phyloP scores from a whole-genome alignment of 805 yeast species.

The Blastobotrys americana region DNA sequence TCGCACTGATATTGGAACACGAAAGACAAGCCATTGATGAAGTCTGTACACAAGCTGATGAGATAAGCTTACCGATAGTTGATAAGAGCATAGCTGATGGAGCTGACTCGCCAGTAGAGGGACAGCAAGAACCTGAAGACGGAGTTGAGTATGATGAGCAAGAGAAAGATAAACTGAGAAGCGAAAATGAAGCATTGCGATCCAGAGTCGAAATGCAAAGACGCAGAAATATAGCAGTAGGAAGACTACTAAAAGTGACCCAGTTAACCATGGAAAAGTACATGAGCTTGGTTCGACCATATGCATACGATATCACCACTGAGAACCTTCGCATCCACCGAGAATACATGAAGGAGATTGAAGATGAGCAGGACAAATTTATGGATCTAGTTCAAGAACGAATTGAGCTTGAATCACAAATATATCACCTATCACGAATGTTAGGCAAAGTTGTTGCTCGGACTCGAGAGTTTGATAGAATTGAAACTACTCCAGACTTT shows the following conservation, averaged over 20 bases:
- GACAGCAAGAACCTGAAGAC: constrained; percentile 10
- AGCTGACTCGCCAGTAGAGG: too few relatives aligned
- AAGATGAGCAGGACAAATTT: constrained; percentile 16
- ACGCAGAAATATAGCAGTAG: constrained; percentile 9
- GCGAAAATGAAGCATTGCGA: constrained; percentile 14
- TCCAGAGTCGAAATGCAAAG: constrained; percentile 11
- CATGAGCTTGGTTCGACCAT: constrained; percentile 14
- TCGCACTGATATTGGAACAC: constrained; percentile 15
- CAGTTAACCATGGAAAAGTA: constrained; percentile 16
- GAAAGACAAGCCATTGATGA: constrained; percentile 21
- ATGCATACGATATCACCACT: constrained; percentile 16
- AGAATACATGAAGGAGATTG: constrained; percentile 14
- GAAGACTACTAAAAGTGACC: constrained; percentile 14
- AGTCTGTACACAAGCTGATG: constrained; percentile 16
- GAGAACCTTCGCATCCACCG: constrained; percentile 16
- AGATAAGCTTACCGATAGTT: constrained; percentile 9
- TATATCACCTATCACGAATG: constrained; percentile 11
- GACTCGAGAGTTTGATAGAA: neutral
- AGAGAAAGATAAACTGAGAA: constrained; percentile 1
- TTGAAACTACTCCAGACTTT: neutral
- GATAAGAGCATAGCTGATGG: constrained; percentile 10
- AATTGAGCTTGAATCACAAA: constrained; percentile 15
- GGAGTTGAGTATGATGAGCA: neutral
- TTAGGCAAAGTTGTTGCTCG: constrained; percentile 12
- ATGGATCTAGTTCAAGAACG: constrained; percentile 15